Evolutionary conservation across 2,329 filamentous ascomycete genomes (phyloP).

Genomic region (Aurifilum marmelostoma): DNA sequence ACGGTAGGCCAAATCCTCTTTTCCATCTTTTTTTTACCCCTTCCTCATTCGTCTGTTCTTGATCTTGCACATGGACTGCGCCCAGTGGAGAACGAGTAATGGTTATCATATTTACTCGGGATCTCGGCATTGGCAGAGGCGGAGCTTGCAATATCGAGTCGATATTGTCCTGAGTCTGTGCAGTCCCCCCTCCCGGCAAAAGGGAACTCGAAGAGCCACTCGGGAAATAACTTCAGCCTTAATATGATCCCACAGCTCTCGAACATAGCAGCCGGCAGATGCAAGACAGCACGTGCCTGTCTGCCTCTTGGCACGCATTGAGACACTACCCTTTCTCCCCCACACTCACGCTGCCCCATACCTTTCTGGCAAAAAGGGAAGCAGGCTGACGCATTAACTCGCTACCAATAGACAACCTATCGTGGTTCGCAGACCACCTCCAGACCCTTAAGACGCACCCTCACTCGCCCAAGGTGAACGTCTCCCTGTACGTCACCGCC

Average conservation of each 20-base stretch:
- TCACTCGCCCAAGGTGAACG: conserved; percentile 43
- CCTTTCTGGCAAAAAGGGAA: not conserved
- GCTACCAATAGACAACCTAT: conserved; percentile 37
- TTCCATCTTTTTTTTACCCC: not conserved
- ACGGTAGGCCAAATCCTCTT: conserved; percentile 41
- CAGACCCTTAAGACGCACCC: conserved; percentile 43
- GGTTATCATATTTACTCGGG: not conserved
- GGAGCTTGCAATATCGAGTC: conserved; percentile 9
- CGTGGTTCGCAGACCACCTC: conserved; percentile 46
- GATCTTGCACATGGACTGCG: not conserved
- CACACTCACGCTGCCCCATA: not conserved
- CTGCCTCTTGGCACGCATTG: not conserved
- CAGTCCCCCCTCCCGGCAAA: not conserved
- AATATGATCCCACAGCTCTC: not conserved
- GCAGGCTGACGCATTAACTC: conserved; percentile 3
- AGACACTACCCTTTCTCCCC: not conserved
- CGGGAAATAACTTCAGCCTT: conserved; percentile 5
- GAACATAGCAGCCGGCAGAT: not conserved
- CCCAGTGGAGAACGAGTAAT: not conserved
- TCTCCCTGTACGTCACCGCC: conserved; percentile 45
- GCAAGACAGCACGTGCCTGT: not conserved
- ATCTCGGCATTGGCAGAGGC: not conserved
- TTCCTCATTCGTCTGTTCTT: not conserved
- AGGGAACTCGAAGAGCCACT: not conserved
- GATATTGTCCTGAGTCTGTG: not conserved